Evolutionary conservation across 2,329 filamentous ascomycete species (phyloP).

Genomic region (Truncatella angustata): DNA sequence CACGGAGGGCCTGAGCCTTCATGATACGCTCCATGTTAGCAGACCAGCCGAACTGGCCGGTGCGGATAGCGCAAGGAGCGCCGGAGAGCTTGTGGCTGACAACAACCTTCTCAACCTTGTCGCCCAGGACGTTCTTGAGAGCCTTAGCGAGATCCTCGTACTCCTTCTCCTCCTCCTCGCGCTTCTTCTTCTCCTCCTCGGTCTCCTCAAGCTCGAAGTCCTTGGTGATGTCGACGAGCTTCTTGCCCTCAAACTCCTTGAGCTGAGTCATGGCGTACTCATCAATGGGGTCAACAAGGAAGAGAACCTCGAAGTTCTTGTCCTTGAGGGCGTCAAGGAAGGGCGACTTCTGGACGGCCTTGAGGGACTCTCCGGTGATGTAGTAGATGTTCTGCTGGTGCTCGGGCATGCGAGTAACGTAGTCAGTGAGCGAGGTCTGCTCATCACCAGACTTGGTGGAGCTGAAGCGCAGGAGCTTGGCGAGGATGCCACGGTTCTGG

Average conservation of each 20-base stretch:
- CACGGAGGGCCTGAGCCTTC: slow-evolving; percentile 99
- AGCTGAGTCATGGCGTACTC: slow-evolving; percentile 99
- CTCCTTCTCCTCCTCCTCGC: slow-evolving; percentile 98
- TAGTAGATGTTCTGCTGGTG: slow-evolving; percentile 99
- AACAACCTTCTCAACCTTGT: slow-evolving; percentile 99
- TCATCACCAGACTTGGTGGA: slow-evolving; percentile 99
- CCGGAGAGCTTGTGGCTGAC: slow-evolving; percentile 96
- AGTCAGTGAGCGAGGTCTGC: slow-evolving; percentile 91
- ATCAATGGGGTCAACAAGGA: slow-evolving; percentile 98
- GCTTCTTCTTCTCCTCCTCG: slow-evolving; percentile 96
- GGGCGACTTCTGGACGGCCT: slow-evolving; percentile 95
- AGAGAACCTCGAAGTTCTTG: slow-evolving; percentile 99
- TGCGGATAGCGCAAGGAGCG: slow-evolving; percentile 97
- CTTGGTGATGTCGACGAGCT: slow-evolving; percentile 99
- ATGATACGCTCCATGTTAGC: slow-evolving; percentile 99
- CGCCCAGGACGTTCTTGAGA: slow-evolving; percentile 98
- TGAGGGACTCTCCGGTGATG: slow-evolving; percentile 99
- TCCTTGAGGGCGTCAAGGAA: slow-evolving; percentile 98
- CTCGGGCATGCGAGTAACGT: slow-evolving; percentile 98
- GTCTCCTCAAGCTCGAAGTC: slow-evolving; percentile 99
- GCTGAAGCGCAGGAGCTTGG: slow-evolving; percentile 98
- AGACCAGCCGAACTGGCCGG: slow-evolving; percentile 99
- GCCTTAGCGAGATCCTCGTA: slow-evolving; percentile 92
- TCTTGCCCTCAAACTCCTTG: slow-evolving; percentile 99
- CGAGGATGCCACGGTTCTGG: slow-evolving; percentile 88